phyloP scores from a whole-genome alignment of 768 basidiomycete species.

The Dendrothele bispora region DNA sequence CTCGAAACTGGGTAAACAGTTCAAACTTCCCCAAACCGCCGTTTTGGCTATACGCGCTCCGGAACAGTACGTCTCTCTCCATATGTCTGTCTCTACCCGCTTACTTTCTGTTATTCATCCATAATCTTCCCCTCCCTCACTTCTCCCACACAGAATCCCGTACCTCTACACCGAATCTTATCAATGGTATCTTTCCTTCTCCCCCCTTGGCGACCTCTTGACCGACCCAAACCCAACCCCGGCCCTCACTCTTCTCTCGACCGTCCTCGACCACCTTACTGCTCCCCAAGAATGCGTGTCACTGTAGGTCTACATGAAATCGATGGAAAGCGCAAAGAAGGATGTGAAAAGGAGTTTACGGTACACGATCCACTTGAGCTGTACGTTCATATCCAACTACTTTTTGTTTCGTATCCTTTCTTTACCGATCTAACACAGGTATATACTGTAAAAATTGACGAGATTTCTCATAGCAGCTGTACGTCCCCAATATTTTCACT shows the following conservation, averaged over 20 bases:
- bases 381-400: no score
- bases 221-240: slow-evolving; percentile 70
- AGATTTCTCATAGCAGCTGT: no score
- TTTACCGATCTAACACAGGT: no score
- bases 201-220: slow-evolving; percentile 73
- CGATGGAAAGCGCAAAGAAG: no score
- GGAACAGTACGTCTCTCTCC: slow-evolving; percentile 52
- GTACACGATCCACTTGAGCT: no score
- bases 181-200: slow-evolving; percentile 87
- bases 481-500: no score
- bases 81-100: not conserved
- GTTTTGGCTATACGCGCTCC: slow-evolving; percentile 79
- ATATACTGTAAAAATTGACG: no score
- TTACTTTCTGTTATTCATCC: not conserved
- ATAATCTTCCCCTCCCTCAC: no score
- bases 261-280: slow-evolving; percentile 56
- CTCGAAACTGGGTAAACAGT: slow-evolving; percentile 62
- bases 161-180: slow-evolving; percentile 77
- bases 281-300: no score
- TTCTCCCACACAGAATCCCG: slow-evolving; percentile 63
- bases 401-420: no score
- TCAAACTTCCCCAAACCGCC: slow-evolving; percentile 91
- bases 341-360: no score
- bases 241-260: slow-evolving; percentile 56
- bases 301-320: no score